These are phyloP conservation scores for Anthracocystis walkeri DNA, from an alignment of 1,284 basidiomycete species.

Conservation along the genomic window DNA sequence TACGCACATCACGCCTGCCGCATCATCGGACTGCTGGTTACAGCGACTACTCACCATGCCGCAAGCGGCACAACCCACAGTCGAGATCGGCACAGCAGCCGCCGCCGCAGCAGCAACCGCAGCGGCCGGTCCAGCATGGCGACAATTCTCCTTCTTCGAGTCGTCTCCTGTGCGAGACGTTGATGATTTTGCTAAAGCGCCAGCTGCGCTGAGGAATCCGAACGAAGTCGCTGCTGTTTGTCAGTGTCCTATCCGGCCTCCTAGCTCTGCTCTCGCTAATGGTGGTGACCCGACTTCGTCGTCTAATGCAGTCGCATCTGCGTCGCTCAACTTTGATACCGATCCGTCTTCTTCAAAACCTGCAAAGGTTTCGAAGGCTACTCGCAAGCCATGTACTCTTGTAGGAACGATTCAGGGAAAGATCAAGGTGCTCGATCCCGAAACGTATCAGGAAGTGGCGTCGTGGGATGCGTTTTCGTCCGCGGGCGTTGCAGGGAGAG, in stretches of 20 bases:
- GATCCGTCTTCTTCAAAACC: slow-evolving; percentile 9
- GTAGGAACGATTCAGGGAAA: slow-evolving; percentile 52
- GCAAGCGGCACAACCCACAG: slow-evolving; percentile 15
- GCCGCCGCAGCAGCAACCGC: slow-evolving; percentile 40
- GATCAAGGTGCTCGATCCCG: slow-evolving; percentile 56
- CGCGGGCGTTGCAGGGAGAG: slow-evolving; percentile 33
- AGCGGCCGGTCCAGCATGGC: slow-evolving; percentile 59
- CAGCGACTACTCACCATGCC: slow-evolving; percentile 13
- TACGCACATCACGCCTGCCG: not conserved
- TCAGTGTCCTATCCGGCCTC: slow-evolving; percentile 49
- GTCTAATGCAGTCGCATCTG: slow-evolving; percentile 4
- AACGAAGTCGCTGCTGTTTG: slow-evolving; percentile 58
- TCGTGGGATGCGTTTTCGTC: slow-evolving; percentile 59
- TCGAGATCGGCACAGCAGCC: slow-evolving; percentile 41
- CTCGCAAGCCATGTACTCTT: slow-evolving; percentile 42
- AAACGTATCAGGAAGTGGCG: slow-evolving; percentile 47
- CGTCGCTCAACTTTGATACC: slow-evolving; percentile 13
- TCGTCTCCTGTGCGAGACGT: slow-evolving; percentile 48
- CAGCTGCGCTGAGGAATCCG: slow-evolving; percentile 39
- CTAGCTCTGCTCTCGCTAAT: slow-evolving; percentile 13
- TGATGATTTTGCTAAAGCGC: slow-evolving; percentile 52
- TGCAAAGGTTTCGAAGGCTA: slow-evolving; percentile 2
- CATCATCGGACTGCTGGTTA: no score
- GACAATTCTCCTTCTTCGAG: slow-evolving; percentile 62
- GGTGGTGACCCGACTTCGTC: slow-evolving; percentile 1